Percentiles rank a stretch among this genome's conserved stretches.
These are phyloP conservation scores for Polytrichum commune DNA, from an alignment of 225 moss, liverwort and hornwort genomes.

Conservation along the genomic window DNA sequence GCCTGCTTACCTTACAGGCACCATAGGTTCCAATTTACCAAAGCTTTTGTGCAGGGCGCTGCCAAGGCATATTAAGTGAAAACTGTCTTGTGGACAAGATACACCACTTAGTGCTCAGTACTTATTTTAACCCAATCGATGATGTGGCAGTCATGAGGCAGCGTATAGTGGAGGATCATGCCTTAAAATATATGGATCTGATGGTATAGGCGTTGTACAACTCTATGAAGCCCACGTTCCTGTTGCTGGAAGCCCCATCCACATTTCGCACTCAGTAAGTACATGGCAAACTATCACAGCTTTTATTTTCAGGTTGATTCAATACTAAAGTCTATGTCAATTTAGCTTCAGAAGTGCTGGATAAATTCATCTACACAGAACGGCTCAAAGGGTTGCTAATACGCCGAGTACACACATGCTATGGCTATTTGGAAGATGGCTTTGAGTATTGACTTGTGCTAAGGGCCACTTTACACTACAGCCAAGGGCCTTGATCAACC, in stretches of 20 bases:
- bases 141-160: slow-evolving; percentile 49
- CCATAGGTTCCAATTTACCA: too few species aligned
- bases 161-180: slow-evolving; percentile 79
- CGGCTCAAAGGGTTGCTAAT: too few species aligned
- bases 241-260: slow-evolving; percentile 29
- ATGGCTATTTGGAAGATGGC: slow-evolving; percentile 8
- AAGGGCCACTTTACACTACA: too few species aligned
- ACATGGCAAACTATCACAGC: not conserved
- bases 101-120: not conserved
- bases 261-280: slow-evolving; percentile 47
- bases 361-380: too few species aligned
- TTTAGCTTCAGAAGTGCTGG: too few species aligned
- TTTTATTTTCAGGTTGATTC: too few species aligned
- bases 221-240: slow-evolving; percentile 38
- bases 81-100: too few species aligned
- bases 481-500: too few species aligned
- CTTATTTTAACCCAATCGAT: not conserved
- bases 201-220: slow-evolving; percentile 25
- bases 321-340: too few species aligned
- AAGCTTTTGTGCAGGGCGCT: too few species aligned
- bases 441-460: not conserved
- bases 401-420: not conserved
- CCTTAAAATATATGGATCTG: slow-evolving; percentile 34
- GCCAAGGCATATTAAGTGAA: too few species aligned
- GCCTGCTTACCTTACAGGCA: too few species aligned